phyloP scores from a whole-genome alignment of 768 basidiomycete genomes.

The Lentinula boryana region DNA sequence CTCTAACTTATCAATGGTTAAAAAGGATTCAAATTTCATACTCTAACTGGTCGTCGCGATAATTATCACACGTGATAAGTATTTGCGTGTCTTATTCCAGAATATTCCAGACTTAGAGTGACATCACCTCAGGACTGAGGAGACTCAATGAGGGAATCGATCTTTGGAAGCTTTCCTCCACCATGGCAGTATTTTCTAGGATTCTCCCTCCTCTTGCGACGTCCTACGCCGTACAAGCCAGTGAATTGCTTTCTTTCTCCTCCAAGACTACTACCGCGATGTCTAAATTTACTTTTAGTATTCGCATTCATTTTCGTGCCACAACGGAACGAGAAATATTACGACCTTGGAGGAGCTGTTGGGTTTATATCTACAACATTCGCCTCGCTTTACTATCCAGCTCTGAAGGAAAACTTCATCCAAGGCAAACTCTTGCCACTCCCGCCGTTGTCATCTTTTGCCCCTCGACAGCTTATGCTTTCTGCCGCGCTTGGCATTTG shows the following conservation, averaged over 20 bases:
- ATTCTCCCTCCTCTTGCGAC: slow-evolving; percentile 42
- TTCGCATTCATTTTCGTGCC: slow-evolving; percentile 62
- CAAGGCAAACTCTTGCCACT: slow-evolving; percentile 30
- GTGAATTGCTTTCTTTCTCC: slow-evolving; percentile 19
- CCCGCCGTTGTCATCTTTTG: slow-evolving; percentile 40
- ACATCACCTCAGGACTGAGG: too few species aligned
- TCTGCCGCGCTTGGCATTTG: slow-evolving; percentile 54
- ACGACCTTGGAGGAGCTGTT: slow-evolving; percentile 57
- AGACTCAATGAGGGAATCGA: too few species aligned
- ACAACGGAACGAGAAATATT: slow-evolving; percentile 57
- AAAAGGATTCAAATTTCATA: too few species aligned
- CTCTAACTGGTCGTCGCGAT: too few species aligned
- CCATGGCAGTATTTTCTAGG: slow-evolving; percentile 46
- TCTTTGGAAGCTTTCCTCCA: neutral
- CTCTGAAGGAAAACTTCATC: slow-evolving; percentile 43
- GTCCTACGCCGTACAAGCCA: slow-evolving; percentile 46
- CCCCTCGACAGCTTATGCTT: slow-evolving; percentile 56
- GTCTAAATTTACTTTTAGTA: slow-evolving; percentile 21
- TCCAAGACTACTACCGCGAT: neutral
- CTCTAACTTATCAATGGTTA: too few species aligned
- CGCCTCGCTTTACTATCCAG: slow-evolving; percentile 58
- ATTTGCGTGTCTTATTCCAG: too few species aligned
- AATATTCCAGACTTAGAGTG: too few species aligned
- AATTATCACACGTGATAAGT: too few species aligned
- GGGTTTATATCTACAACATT: slow-evolving; percentile 62